A percentile compares a stretch with the other conserved stretches of the same genome.
phyloP scores from a whole-genome alignment of 1,139 yeast species.

The Taiozyma sp. region DNA sequence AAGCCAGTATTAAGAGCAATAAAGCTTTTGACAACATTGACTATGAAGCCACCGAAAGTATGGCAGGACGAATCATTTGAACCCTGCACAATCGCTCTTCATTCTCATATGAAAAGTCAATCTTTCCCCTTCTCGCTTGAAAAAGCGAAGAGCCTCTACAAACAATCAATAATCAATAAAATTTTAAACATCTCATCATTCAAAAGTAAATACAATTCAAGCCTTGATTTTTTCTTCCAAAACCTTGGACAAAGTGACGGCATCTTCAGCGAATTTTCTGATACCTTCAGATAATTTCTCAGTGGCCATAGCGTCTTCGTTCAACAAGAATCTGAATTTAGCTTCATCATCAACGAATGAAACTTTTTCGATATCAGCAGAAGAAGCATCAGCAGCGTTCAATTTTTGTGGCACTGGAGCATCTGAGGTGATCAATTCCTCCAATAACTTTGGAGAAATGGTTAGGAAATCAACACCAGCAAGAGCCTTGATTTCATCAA shows the following conservation, averaged over 20 bases:
- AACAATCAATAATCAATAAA: not conserved
- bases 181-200: not conserved
- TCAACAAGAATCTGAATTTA: conserved; percentile 81
- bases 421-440: conserved; percentile 74
- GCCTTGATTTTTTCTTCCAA: conserved; percentile 67
- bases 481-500: conserved; percentile 91
- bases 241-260: conserved; percentile 73
- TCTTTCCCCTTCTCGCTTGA: too few relatives aligned
- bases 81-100: too few relatives aligned
- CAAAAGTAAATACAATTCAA: conserved; percentile 15
- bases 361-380: conserved; percentile 61
- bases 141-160: too few relatives aligned
- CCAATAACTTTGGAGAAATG: conserved; percentile 89
- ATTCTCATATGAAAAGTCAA: too few relatives aligned
- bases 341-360: conserved; percentile 82
- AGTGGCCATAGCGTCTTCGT: conserved; percentile 98
- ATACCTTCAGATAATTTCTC: conserved; percentile 98
- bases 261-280: conserved; percentile 94
- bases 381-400: conserved; percentile 54
- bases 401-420: conserved; percentile 78
- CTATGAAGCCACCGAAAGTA: too few relatives aligned
- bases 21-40: too few relatives aligned
- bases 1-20: too few relatives aligned
- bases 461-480: conserved; percentile 98
- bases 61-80: too few relatives aligned